These are phyloP conservation scores for Fragilaria crotonensis DNA, from an alignment of 108 stramenopile species.

Conservation along the genomic window DNA sequence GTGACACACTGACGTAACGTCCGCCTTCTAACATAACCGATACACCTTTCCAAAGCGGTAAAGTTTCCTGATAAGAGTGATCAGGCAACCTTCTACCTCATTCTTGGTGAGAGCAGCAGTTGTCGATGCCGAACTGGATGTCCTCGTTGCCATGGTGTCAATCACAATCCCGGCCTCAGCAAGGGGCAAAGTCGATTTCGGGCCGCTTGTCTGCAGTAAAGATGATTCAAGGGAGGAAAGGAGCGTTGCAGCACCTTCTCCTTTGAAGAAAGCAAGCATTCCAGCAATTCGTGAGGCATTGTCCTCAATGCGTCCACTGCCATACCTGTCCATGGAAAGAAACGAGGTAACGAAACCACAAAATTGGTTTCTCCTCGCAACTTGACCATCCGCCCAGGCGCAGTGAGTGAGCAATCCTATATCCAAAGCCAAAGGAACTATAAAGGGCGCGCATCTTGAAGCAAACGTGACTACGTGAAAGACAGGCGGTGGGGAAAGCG, in stretches of 20 bases:
- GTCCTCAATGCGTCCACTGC: constrained; percentile 1
- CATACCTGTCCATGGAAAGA: background rate
- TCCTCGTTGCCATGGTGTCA: background rate
- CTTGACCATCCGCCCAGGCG: background rate
- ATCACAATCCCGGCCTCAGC: background rate
- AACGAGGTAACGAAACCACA: background rate
- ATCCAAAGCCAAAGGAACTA: constrained; percentile 49
- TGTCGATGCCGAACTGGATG: background rate
- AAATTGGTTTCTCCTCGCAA: background rate
- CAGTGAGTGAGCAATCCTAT: constrained; percentile 21
- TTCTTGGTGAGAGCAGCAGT: background rate
- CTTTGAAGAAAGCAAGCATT: background rate
- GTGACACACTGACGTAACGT: background rate
- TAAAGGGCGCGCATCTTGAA: constrained; percentile 16
- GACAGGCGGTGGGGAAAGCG: constrained; percentile 15
- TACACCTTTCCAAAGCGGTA: constrained; percentile 6
- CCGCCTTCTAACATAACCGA: background rate
- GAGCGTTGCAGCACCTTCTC: background rate
- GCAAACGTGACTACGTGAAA: constrained; percentile 43
- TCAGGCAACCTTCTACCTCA: background rate
- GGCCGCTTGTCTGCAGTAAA: background rate
- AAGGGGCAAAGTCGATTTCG: background rate
- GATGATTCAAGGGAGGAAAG: background rate
- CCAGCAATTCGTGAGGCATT: background rate
- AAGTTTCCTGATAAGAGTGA: background rate